These are phyloP conservation scores for Tylopilus sp. DNA, from an alignment of 1,284 basidiomycete species.

Conservation along the genomic window DNA sequence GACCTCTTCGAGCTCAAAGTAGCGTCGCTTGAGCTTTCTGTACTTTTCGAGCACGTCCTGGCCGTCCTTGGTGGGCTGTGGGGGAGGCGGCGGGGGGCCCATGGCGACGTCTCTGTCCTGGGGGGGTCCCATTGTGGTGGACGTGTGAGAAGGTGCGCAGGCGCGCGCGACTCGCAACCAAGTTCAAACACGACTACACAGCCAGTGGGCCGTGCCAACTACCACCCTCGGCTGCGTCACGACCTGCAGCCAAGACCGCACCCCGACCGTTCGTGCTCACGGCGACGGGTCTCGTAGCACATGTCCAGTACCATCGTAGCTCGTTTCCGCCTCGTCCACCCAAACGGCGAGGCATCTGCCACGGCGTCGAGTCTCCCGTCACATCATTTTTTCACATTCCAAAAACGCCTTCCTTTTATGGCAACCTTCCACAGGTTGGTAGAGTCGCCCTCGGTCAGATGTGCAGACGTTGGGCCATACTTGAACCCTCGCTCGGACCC, in stretches of 20 bases:
- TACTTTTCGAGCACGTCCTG: constrained; percentile 58
- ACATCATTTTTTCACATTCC: constrained; percentile 22
- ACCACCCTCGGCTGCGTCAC: constrained; percentile 12
- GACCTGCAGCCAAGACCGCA: background rate
- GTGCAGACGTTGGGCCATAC: too few species aligned
- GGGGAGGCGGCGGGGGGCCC: constrained; percentile 46
- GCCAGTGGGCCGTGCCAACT: constrained; percentile 7
- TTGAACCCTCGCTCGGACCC: background rate
- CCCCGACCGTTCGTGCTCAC: background rate
- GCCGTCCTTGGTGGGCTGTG: constrained; percentile 38
- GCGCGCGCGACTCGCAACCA: constrained; percentile 29
- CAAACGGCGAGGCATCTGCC: constrained; percentile 15
- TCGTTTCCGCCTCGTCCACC: background rate
- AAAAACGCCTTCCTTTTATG: constrained; percentile 26
- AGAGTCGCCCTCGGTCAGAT: background rate
- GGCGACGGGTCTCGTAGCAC: too few species aligned
- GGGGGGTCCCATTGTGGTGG: constrained; percentile 27
- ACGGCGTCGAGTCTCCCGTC: constrained; percentile 25
- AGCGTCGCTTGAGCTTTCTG: constrained; percentile 58
- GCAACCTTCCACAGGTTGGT: constrained; percentile 5
- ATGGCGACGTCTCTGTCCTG: constrained; percentile 47
- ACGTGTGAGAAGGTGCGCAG: constrained; percentile 29
- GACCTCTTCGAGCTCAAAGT: constrained; percentile 67
- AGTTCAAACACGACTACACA: constrained; percentile 38
- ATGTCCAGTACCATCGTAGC: too few species aligned